Evolutionary conservation across 1,284 basidiomycete genomes (phyloP), one percentile per base, ranked within the genome.

Genomic region (Dichomitus squalens): DNA sequence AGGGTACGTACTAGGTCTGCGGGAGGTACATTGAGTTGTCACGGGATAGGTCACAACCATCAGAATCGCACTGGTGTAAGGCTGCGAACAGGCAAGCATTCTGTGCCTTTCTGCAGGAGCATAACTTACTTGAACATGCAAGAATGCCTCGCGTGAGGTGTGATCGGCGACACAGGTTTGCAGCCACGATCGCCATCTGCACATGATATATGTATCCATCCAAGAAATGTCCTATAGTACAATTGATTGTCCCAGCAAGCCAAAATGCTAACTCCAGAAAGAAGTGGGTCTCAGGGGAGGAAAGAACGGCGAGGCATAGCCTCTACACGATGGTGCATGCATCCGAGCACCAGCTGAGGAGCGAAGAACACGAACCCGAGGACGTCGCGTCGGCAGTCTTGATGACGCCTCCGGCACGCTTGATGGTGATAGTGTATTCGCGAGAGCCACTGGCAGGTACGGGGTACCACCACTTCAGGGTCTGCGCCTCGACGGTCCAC

Each of bases 391-490:
- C 61, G 38, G 67, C 66, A 21, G 69, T 64, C 64, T 81, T 79
- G 57, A 91, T 84, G 2, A 79, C 78, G 0, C 92, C 91, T 1
- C 84, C 85, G 3, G 73, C 70, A 56, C 93, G 76, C 66, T 71
- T 79, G 52, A 95, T 79, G 66, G 84, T 82, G 53, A 95, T 85
- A 38, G 80, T 83, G 68, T 88, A 85, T 69, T 86, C 81, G 63
- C 72, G 72, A 53, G 77, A 76, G 12, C 77, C 83, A 4, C 66
- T 69, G 16, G 66, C 60, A 1, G 92, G 91, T 0, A 86, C 79
- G 31, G 82, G 79, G 70, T 97, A 96, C 81, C 86, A 95, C 96
- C 96, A 98, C 64, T 80, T 80, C 52, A 98, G 71, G 35, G 75
- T 82, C 75, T 90, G 87, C 2, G 92, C 93, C 7, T 84, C 76